Percentiles rank a stretch among this genome's conserved stretches.
Conservation (phyloP, 176 grass and related monocot genomes). For the Melocanna baccifera region DNA sequence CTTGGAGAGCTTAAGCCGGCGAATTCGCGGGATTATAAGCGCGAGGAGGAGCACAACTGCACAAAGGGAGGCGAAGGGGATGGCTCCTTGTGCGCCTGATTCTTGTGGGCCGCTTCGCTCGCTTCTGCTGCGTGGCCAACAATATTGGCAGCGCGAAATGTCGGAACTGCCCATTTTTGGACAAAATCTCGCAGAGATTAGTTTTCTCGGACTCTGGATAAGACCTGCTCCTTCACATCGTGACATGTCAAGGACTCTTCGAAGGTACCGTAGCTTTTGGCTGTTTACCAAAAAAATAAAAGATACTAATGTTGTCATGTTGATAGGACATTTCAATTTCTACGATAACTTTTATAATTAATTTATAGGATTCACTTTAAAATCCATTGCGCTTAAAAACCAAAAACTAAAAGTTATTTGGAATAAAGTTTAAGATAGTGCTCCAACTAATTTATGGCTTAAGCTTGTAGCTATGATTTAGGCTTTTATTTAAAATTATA, state of each 20-base stretch:
- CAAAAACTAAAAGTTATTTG: too few relatives aligned
- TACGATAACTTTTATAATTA: too few relatives aligned
- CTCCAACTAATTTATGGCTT: too few relatives aligned
- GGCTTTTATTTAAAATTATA: too few relatives aligned
- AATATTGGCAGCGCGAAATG: constrained; percentile 35
- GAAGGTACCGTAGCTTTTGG: too few relatives aligned
- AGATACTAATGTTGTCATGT: too few relatives aligned
- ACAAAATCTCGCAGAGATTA: neutral
- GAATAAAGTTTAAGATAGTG: too few relatives aligned
- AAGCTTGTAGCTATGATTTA: too few relatives aligned
- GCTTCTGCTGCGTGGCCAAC: constrained; percentile 32
- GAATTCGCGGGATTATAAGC: constrained; percentile 25
- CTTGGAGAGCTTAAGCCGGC: neutral
- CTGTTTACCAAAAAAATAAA: too few relatives aligned
- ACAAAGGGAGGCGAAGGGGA: neutral
- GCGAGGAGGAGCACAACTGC: constrained; percentile 10
- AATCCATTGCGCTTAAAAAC: too few relatives aligned
- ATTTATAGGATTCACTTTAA: too few relatives aligned
- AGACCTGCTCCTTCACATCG: neutral
- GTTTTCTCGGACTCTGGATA: constrained; percentile 15
- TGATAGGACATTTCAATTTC: too few relatives aligned
- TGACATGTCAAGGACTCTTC: neutral
- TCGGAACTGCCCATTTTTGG: constrained; percentile 17
- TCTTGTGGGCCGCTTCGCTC: constrained; percentile 15
- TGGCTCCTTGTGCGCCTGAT: constrained; percentile 14